Evolutionary conservation across 2,329 filamentous ascomycete genomes (phyloP).

Genomic region (Pyrenophora tritici-repentis): DNA sequence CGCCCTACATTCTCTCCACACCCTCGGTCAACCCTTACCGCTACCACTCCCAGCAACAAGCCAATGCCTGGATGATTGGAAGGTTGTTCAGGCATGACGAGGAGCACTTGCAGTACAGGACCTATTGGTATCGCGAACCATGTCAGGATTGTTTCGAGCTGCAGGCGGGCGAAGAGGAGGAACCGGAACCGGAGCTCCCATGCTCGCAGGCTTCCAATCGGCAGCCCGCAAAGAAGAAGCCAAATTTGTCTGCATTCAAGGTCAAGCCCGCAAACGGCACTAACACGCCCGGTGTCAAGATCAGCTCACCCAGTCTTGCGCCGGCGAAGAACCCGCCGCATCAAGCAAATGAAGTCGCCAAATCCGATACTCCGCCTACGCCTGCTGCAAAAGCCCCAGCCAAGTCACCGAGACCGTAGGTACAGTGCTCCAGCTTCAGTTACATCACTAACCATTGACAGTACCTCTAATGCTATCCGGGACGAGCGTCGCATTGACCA

Average conservation of each 20-base stretch:
- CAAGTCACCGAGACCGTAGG: constrained; percentile 29
- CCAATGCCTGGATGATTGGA: constrained; percentile 51
- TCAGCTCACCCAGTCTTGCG: constrained; percentile 32
- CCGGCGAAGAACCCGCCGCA: constrained; percentile 27
- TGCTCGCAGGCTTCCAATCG: constrained; percentile 40
- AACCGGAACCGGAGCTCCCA: constrained; percentile 51
- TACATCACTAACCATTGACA: constrained; percentile 24
- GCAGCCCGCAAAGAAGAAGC: constrained; percentile 62
- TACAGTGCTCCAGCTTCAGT: neutral
- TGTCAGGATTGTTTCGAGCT: constrained; percentile 55
- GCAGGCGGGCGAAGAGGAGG: constrained; percentile 60
- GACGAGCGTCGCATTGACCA: constrained; percentile 24
- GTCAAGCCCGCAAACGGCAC: constrained; percentile 54
- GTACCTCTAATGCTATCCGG: constrained; percentile 23
- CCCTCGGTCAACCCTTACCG: constrained; percentile 53
- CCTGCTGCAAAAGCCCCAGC: constrained; percentile 19
- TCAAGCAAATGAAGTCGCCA: constrained; percentile 35
- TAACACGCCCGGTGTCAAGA: constrained; percentile 37
- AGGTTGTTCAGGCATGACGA: constrained; percentile 61
- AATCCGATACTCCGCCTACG: constrained; percentile 24
- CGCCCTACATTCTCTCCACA: constrained; percentile 56
- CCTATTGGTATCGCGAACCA: constrained; percentile 63
- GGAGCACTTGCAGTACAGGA: constrained; percentile 66
- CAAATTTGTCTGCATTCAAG: constrained; percentile 65
- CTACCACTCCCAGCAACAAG: constrained; percentile 49